Percentiles rank a stretch among this genome's conserved stretches.
Evolutionary conservation across 169 alveolate species (phyloP).

Genomic region (Cryptosporidium parvum): DNA sequence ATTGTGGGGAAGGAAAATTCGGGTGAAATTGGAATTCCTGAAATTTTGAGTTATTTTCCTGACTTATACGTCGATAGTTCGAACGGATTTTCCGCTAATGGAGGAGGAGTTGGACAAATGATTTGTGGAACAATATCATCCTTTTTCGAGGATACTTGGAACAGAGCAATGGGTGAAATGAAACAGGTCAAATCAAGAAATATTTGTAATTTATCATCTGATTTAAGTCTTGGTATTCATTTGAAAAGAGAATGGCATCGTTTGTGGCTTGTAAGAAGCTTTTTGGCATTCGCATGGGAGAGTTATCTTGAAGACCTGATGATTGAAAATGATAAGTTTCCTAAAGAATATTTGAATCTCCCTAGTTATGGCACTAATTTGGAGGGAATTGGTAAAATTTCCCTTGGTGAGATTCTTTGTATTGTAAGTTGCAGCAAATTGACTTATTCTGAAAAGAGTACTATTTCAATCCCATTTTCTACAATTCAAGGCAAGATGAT

Average conservation of each 20-base stretch:
- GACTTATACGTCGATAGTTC: background rate
- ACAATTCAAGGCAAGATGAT: slow-evolving; percentile 49
- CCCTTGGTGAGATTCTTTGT: slow-evolving; percentile 63
- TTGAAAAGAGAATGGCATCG: slow-evolving; percentile 71
- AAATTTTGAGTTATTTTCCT: slow-evolving; percentile 35
- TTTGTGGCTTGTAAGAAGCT: slow-evolving; percentile 61
- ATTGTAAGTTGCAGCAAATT: slow-evolving; percentile 20
- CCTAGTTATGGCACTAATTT: slow-evolving; percentile 51
- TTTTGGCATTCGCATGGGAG: slow-evolving; percentile 58
- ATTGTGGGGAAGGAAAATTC: slow-evolving; percentile 10
- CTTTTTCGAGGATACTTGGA: slow-evolving; percentile 68
- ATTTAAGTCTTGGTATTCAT: slow-evolving; percentile 10
- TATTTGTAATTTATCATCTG: background rate
- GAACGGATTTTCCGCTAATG: background rate
- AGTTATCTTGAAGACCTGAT: slow-evolving; percentile 36
- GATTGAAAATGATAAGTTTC: background rate
- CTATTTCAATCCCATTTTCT: slow-evolving; percentile 38
- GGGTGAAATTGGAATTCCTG: slow-evolving; percentile 12
- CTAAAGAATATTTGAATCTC: slow-evolving; percentile 9
- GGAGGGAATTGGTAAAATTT: slow-evolving; percentile 12
- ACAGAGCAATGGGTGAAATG: slow-evolving; percentile 11
- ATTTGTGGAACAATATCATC: slow-evolving; percentile 72
- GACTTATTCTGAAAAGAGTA: background rate
- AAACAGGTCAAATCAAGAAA: slow-evolving; percentile 7
- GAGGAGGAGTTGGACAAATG: slow-evolving; percentile 39